Percentiles rank a stretch among this genome's conserved stretches.
Evolutionary conservation across 805 yeast genomes (phyloP).

Genomic region (Ogataea ramenticola): DNA sequence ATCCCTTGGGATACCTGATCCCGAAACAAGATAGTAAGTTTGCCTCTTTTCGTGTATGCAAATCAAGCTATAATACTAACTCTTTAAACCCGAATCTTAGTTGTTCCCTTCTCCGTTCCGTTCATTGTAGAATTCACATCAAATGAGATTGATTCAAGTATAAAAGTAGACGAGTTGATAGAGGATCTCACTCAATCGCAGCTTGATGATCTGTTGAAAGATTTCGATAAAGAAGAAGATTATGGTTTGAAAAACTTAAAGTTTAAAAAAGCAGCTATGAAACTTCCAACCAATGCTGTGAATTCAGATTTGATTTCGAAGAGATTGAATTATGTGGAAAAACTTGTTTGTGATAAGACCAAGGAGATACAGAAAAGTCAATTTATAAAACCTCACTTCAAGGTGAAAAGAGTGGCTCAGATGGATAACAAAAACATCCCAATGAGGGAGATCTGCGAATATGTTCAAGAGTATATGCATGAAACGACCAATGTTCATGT

Average conservation of each 20-base stretch:
- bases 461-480: conserved; percentile 3
- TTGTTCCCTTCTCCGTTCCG: conserved; percentile 22
- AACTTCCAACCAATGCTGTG: background rate
- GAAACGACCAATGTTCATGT: background rate
- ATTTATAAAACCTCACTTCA: conserved; percentile 19
- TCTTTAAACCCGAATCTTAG: conserved; percentile 2
- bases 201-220: conserved; percentile 2
- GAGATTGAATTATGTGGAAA: conserved; percentile 5
- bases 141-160: background rate
- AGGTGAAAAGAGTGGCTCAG: conserved; percentile 17
- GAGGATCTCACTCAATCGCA: background rate
- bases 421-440: conserved; percentile 6
- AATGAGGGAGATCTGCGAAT: conserved; percentile 1
- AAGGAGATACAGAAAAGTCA: conserved; percentile 2
- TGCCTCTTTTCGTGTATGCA: background rate
- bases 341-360: conserved; percentile 2
- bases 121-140: conserved; percentile 7
- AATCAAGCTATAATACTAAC: too few relatives aligned
- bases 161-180: background rate
- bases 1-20: conserved; percentile 29
- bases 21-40: conserved; percentile 34
- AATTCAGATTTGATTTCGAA: background rate
- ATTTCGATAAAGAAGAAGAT: background rate
- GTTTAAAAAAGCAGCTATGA: conserved; percentile 30
- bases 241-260: background rate